Evolutionary conservation across 2,329 filamentous ascomycete genomes (phyloP).

Genomic region (Emergomyces orientalis): DNA sequence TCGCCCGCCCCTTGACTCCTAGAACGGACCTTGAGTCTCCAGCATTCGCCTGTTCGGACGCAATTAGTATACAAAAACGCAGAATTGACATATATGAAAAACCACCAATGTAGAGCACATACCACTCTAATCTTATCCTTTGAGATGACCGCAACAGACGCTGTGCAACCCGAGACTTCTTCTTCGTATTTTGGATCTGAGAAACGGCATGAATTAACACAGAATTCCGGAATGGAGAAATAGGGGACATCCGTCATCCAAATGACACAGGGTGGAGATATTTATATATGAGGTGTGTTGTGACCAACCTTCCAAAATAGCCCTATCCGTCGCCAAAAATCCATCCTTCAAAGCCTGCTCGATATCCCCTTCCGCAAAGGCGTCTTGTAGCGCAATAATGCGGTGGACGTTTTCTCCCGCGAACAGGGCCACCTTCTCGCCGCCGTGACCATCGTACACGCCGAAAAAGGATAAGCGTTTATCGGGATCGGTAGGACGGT

Average conservation of each 20-base stretch:
- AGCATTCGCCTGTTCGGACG: conserved; percentile 67
- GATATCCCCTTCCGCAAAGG: conserved; percentile 83
- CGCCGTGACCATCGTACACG: conserved; percentile 95
- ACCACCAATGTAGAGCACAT: conserved; percentile 38
- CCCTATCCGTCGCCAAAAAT: conserved; percentile 89
- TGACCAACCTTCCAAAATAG: conserved; percentile 79
- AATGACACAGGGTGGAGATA: no score
- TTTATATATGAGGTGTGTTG: no score
- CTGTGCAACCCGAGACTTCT: conserved; percentile 95
- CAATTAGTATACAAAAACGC: conserved; percentile 18
- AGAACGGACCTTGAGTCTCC: conserved; percentile 92
- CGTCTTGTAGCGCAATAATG: conserved; percentile 89
- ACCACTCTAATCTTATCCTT: conserved; percentile 92
- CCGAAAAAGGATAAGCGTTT: conserved; percentile 89
- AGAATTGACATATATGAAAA: neutral
- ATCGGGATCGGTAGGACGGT: conserved; percentile 51
- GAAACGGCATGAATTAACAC: conserved; percentile 11
- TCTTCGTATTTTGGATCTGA: conserved; percentile 96
- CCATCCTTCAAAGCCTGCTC: conserved; percentile 95
- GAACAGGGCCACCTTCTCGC: conserved; percentile 91
- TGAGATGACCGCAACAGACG: conserved; percentile 80
- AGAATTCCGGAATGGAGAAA: neutral
- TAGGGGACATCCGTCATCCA: no score
- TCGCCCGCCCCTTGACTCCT: conserved; percentile 92
- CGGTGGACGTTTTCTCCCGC: conserved; percentile 86